Conservation (phyloP, 148 eudicot genomes). For the Tetragonia tetragonoides region DNA sequence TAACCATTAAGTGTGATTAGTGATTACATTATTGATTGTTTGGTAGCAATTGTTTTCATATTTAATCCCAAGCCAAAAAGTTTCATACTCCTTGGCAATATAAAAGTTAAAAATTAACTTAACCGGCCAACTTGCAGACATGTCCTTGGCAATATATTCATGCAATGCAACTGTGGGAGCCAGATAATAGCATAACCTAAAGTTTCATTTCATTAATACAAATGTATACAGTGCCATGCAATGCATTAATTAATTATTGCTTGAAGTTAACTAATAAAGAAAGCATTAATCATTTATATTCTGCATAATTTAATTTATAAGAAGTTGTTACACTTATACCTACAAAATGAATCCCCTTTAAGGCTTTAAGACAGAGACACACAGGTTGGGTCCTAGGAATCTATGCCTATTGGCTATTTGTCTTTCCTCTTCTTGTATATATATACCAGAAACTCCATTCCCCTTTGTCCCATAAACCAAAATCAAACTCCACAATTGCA, state of each 20-base stretch:
- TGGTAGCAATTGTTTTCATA: too few species aligned
- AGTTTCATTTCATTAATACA: conserved; percentile 7
- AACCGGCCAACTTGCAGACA: conserved; percentile 32
- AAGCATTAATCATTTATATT: conserved; percentile 3
- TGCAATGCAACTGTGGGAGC: conserved; percentile 18
- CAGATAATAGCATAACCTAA: conserved; percentile 17
- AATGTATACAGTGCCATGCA: conserved; percentile 29
- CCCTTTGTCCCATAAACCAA: conserved; percentile 18
- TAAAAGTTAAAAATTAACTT: too few species aligned
- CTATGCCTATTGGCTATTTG: conserved; percentile 5
- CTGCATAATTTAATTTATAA: background rate
- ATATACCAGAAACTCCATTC: conserved; percentile 9
- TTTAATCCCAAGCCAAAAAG: too few species aligned
- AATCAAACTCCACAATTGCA: conserved; percentile 17
- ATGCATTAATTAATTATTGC: conserved; percentile 10
- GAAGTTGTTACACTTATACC: background rate
- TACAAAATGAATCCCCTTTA: background rate
- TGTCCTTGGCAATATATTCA: conserved; percentile 16
- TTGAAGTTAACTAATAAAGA: background rate
- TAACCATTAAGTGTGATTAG: too few species aligned
- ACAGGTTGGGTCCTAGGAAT: conserved; percentile 27
- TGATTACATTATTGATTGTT: too few species aligned
- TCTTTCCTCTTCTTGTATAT: conserved; percentile 26
- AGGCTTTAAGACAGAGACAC: conserved; percentile 3
- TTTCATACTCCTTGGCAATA: too few species aligned